Conservation (phyloP, 1,284 basidiomycete species). For the Sutorius eximius region DNA sequence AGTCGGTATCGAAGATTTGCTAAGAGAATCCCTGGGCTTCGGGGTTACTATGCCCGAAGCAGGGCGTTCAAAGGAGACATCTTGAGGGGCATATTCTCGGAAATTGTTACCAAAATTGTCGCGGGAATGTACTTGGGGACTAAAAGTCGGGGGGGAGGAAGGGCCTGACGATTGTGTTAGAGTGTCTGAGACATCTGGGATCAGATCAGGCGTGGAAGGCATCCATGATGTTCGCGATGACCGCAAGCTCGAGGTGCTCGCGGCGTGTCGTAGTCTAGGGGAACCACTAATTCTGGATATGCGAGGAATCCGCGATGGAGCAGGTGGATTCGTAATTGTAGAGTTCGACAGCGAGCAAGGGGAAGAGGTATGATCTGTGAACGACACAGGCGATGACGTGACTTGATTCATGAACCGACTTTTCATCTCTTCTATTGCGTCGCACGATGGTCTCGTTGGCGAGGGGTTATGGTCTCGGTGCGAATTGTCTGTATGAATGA, state of each 20-base stretch:
- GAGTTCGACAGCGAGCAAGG: conserved; percentile 10
- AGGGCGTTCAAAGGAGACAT: conserved; percentile 8
- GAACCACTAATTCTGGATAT: conserved; percentile 26
- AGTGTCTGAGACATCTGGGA: conserved; percentile 61
- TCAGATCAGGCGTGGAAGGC: conserved; percentile 58
- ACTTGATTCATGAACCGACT: conserved; percentile 48
- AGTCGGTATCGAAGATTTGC: conserved; percentile 24
- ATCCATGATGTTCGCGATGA: conserved; percentile 35
- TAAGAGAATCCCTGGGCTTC: conserved; percentile 24
- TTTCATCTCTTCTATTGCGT: conserved; percentile 67
- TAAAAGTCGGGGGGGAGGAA: conserved; percentile 52
- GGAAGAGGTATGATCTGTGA: conserved; percentile 20
- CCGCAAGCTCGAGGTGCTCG: conserved; percentile 32
- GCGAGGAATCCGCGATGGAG: conserved; percentile 36
- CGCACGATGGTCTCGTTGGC: conserved; percentile 39
- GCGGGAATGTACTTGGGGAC: conserved; percentile 25
- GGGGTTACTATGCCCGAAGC: conserved; percentile 22
- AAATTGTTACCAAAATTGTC: conserved; percentile 13
- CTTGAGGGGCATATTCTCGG: conserved; percentile 10
- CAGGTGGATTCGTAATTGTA: conserved; percentile 12
- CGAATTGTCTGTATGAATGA: conserved; percentile 2
- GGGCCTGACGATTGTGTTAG: conserved; percentile 54
- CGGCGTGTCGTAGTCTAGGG: conserved; percentile 28
- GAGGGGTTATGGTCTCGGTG: conserved; percentile 29
- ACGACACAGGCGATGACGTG: conserved; percentile 32